Evolutionary conservation across 2,329 filamentous ascomycete species (phyloP), one percentile per base, ranked within the genome.

Genomic region (Acephala macrosclerotiorum): DNA sequence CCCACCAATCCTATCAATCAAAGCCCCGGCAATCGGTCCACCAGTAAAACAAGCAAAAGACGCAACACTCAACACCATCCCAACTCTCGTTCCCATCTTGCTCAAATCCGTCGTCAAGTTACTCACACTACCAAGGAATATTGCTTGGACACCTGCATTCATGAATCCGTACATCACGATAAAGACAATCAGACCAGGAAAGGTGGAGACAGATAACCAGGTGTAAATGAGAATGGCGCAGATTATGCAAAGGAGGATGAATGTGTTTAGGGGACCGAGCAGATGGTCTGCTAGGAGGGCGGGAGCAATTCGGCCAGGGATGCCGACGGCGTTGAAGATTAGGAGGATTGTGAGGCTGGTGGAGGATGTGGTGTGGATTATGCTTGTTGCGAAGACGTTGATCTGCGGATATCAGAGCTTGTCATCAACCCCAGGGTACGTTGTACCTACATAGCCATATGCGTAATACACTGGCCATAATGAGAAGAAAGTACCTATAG

Each of bases 381-480:
- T 53, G 3, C 29, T 20, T 11, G 14, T 40, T 1, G 38, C 60
- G 36, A 35, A 66, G 16, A 42, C 18, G 5, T 36, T 22, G 12
- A 66, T 59, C 65, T 66, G 33, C 8, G 12, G 7, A 6, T 22
- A 12, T 57, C 9, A 36, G 35, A 14, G 12, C 8, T 12, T 3
- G n/a, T n/a, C n/a, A n/a, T n/a, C n/a, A n/a, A n/a, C n/a, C n/a
- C n/a, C n/a, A 3, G 8, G 55, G 14, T 38, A 11, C 20, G 9
- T 2, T 2, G 12, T 14, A 49, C 70, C 67, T 63, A 69, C 68
- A 68, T 58, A 68, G 69, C 90, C 97, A 72, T 92, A 96, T 6
- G 90, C 91, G 18, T 83, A 85, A 68, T 73, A 63, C 82, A 84
- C 20, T 6, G 45, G 51, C 66, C 66, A 68, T 16, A 58, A 49